A percentile compares a stretch with the other conserved stretches of the same genome.
Conservation (phyloP, 2,329 filamentous ascomycete genomes). For the Zymoseptoria crescenta region DNA sequence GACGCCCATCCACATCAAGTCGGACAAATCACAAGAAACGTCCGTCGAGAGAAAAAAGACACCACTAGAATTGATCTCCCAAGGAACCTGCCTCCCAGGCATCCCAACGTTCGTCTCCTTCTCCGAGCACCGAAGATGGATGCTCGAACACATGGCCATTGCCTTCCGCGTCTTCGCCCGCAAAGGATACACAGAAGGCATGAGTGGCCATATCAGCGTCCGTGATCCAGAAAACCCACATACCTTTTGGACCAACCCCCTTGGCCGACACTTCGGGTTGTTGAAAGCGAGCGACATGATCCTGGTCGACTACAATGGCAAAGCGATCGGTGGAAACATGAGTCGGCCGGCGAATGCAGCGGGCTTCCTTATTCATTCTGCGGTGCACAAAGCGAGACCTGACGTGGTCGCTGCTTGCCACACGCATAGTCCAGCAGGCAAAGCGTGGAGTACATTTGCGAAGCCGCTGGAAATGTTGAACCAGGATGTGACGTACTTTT, state of each 20-base stretch:
- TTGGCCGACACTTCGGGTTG: constrained; percentile 58
- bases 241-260: constrained; percentile 62
- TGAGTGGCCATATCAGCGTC: constrained; percentile 60
- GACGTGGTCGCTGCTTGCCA: constrained; percentile 66
- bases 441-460: constrained; percentile 61
- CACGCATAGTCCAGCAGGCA: constrained; percentile 57
- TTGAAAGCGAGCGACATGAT: constrained; percentile 61
- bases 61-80: constrained; percentile 35
- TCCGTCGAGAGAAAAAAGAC: constrained; percentile 23
- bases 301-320: constrained; percentile 55
- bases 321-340: constrained; percentile 55
- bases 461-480: constrained; percentile 62
- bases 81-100: constrained; percentile 42
- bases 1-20: constrained; percentile 9
- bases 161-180: constrained; percentile 62
- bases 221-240: constrained; percentile 56
- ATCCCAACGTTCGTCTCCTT: constrained; percentile 50
- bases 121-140: constrained; percentile 54
- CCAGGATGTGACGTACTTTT: constrained; percentile 58
- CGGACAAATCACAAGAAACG: not conserved
- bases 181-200: constrained; percentile 60
- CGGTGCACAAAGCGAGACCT: constrained; percentile 58
- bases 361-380: constrained; percentile 63
- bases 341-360: constrained; percentile 56
- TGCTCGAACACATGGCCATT: constrained; percentile 55